These are phyloP conservation scores for Fusarium continuum DNA, from an alignment of 2,329 filamentous ascomycete genomes.

Conservation along the genomic window DNA sequence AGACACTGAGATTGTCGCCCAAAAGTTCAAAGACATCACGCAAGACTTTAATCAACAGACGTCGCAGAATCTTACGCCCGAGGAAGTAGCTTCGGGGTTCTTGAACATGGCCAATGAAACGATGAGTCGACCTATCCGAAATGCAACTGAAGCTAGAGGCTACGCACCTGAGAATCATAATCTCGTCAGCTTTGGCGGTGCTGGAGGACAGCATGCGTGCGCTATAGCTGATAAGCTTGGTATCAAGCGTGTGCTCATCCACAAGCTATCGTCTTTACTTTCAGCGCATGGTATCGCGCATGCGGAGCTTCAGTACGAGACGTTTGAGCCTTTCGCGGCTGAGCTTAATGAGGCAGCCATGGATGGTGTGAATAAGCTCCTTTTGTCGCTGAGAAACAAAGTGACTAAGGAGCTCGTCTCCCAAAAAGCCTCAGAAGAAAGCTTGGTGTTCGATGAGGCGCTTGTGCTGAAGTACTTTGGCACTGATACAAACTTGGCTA, in stretches of 20 bases:
- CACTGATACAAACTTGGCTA: slow-evolving; percentile 53
- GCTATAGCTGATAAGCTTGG: slow-evolving; percentile 53
- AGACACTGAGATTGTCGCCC: slow-evolving; percentile 49
- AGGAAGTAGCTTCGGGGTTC: slow-evolving; percentile 71
- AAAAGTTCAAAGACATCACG: slow-evolving; percentile 53
- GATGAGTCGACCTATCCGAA: slow-evolving; percentile 79
- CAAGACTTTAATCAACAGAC: slow-evolving; percentile 52
- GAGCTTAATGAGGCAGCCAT: slow-evolving; percentile 17
- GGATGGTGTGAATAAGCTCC: slow-evolving; percentile 31
- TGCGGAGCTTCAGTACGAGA: slow-evolving; percentile 52
- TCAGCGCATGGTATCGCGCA: slow-evolving; percentile 57
- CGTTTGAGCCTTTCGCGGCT: slow-evolving; percentile 46
- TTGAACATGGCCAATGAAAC: slow-evolving; percentile 80
- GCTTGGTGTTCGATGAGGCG: slow-evolving; percentile 53
- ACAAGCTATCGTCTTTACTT: slow-evolving; percentile 52
- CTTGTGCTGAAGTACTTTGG: slow-evolving; percentile 61
- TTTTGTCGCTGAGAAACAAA: slow-evolving; percentile 41
- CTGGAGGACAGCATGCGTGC: slow-evolving; percentile 68
- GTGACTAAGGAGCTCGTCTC: slow-evolving; percentile 50
- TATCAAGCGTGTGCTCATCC: slow-evolving; percentile 54
- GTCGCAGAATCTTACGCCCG: slow-evolving; percentile 43
- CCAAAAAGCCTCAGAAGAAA: slow-evolving; percentile 52
- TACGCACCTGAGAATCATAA: slow-evolving; percentile 46
- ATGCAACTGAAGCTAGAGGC: slow-evolving; percentile 69
- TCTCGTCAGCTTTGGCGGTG: slow-evolving; percentile 68